Base-by-base conservation (phyloP, 306 rosid species). In the Glycine tomentella region DNA sequence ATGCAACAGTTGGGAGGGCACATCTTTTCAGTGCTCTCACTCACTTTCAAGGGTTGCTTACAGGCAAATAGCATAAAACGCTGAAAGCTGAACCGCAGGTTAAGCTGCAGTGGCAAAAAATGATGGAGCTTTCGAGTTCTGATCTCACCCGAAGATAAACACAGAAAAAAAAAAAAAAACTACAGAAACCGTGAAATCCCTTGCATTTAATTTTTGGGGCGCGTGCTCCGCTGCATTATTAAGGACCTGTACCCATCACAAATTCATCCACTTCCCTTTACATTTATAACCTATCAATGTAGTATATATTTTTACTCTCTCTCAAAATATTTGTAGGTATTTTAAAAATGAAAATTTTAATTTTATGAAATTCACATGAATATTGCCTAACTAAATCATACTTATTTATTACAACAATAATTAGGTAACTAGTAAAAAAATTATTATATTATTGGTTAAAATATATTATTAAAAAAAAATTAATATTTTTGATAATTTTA, bases 91-190 rank as follows among this genome's bases (percentile, higher is more conserved):
- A 67, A 51, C 11, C 15, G 63, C 64, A 61, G 51, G 66, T 3
- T 7, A 75, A 15, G 62, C 53, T 5, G 87, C 79, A 84, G 85
- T 68, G 83, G 93, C 80, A 88, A 91, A 82, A 87, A 86, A 89
- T 89, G 92, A 89, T 85, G 92, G 59, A 75, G 82, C 93, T 88
- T 88, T 89, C 84, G 81, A 82, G 78, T 65, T 74, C 52, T 88
- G 88, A 88, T 76, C 51, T 84, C 91, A 85, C 81, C 81, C 56
- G 3, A 83, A 81, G 53, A 80, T 62, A 36, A 80, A 76, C 59
- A 55, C 72, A 81, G 76, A 70, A 61, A 83, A 3, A 36, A 78
- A 75, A 74, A 61, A 83, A 3, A 36, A 78, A 61, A 72, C 74
- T 85, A 83, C 90, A 83, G 82, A 82, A 89, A 87, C 84, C 79